phyloP scores from a whole-genome alignment of 371 early-diverging fungal species.

The Syncephalastrum racemosum region DNA sequence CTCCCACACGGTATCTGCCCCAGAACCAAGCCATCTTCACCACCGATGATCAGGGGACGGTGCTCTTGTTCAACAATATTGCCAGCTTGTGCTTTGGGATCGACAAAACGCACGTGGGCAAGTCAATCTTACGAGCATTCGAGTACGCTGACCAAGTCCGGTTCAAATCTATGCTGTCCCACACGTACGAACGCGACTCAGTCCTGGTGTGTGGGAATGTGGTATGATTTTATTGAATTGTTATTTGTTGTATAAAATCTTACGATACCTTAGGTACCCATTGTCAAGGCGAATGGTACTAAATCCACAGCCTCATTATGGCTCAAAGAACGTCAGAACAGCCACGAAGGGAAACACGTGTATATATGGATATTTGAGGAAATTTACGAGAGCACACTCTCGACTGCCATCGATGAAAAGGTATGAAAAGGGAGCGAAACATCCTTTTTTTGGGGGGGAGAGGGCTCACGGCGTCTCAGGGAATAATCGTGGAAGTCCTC shows the following conservation, averaged over 20 bases:
- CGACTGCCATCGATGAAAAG: slow-evolving; percentile 20
- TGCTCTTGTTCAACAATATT: slow-evolving; percentile 59
- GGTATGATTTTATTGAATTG: slow-evolving; percentile 31
- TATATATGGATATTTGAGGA: slow-evolving; percentile 77
- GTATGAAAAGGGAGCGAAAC: slow-evolving; percentile 5
- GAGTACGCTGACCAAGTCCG: slow-evolving; percentile 1
- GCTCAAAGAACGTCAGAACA: slow-evolving; percentile 59
- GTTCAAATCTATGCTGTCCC: slow-evolving; percentile 41
- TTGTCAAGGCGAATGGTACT: slow-evolving; percentile 49
- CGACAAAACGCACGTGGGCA: slow-evolving; percentile 39
- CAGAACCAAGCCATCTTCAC: slow-evolving; percentile 69
- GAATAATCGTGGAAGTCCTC: slow-evolving; percentile 41
- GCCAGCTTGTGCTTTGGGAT: slow-evolving; percentile 53
- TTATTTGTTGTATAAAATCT: not conserved
- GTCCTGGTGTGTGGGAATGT: slow-evolving; percentile 58
- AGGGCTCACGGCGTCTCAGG: slow-evolving; percentile 24
- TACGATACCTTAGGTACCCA: slow-evolving; percentile 40
- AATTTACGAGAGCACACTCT: slow-evolving; percentile 53
- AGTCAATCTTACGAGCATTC: slow-evolving; percentile 25
- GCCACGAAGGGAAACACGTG: slow-evolving; percentile 45
- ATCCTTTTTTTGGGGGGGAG: not conserved
- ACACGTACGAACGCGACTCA: not conserved
- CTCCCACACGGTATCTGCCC: slow-evolving; percentile 63
- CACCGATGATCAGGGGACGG: slow-evolving; percentile 47
- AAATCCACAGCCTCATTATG: slow-evolving; percentile 65